Percentiles rank a stretch among this genome's conserved stretches.
Conservation (phyloP, 805 yeast genomes). For the Schizosaccharomyces japonicus region DNA sequence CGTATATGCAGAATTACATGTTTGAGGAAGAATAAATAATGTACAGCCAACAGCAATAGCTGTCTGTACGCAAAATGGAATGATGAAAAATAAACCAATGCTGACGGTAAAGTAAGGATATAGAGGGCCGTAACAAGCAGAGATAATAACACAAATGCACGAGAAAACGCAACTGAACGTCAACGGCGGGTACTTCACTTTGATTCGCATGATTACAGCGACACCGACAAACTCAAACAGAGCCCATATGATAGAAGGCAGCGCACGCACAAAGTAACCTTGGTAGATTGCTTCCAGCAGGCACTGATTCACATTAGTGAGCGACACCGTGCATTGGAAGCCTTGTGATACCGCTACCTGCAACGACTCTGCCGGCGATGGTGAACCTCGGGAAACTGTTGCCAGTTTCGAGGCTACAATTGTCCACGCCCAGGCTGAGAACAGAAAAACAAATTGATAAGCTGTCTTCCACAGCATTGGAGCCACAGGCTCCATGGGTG, state of each 20-base stretch:
- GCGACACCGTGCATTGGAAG: background rate
- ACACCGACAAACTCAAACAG: background rate
- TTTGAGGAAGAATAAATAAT: constrained; percentile 1
- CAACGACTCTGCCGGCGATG: background rate
- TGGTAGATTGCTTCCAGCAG: constrained; percentile 3
- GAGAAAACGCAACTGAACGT: background rate
- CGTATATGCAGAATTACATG: background rate
- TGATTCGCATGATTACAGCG: background rate
- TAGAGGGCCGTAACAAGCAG: background rate
- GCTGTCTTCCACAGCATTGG: constrained; percentile 2
- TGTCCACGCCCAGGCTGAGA: constrained; percentile 3
- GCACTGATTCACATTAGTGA: background rate
- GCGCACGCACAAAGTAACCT: background rate
- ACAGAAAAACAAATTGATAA: background rate
- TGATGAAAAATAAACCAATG: background rate
- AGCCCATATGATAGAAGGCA: constrained; percentile 1
- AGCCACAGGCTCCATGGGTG: background rate
- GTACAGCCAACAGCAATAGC: constrained; percentile 3
- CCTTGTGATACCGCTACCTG: background rate
- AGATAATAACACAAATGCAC: background rate
- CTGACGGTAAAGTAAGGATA: background rate
- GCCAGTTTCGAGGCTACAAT: constrained; percentile 2
- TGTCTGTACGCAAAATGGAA: background rate
- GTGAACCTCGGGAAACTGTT: background rate
- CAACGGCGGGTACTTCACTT: constrained; percentile 1